Base-by-base conservation (phyloP, 768 basidiomycete genomes). In the Amanita jacksonii region DNA sequence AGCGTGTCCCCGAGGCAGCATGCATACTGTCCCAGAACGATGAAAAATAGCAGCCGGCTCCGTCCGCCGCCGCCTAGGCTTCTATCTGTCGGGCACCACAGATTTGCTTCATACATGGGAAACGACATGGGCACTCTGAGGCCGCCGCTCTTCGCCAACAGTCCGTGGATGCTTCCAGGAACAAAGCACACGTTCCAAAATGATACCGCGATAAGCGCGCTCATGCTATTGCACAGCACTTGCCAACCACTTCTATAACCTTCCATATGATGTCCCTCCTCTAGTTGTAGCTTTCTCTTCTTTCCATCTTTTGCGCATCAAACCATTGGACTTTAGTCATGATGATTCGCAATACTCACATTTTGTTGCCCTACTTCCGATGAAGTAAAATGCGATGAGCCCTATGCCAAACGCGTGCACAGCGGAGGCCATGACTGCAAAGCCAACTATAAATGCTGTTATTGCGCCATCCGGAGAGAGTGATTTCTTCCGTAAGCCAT, bases 1-100 rank as follows among this genome's bases (percentile, higher is more conserved):
- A 97, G 76, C 0, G 92, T 96, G 54, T 96, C 92, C 4, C 88
- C 92, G 7, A 92, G 69, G 57, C 85, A 90, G 60, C 86, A 91
- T 2, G 81, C 81, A 59, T 90, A 88, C 57, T 93, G 90, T 77
- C 89, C 88, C 0, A 91, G 57, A 0, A 74, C 70, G 9, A 65
- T 73, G 47, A 85, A 76, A 0, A 89, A 56, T 42, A 91, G 62
- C 1, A 64, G 62, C 5, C 82, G 73, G 53, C 79, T 83, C 67
- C 72, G 72, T 3, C 76, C 74, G 25, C 62, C 56, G 1, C 66
- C 66, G 2, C 74, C 57, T 0, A 54, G n/a, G n/a, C n/a, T 44
- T 5, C 52, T 55, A n/a, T 73, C 69, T 16, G 75, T 49, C 1
- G 81, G 79, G 58, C 87, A 89, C 84, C 83, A 85, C 23, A 49